Conservation (phyloP, 768 basidiomycete species). For the Rubroboletus satanas region DNA sequence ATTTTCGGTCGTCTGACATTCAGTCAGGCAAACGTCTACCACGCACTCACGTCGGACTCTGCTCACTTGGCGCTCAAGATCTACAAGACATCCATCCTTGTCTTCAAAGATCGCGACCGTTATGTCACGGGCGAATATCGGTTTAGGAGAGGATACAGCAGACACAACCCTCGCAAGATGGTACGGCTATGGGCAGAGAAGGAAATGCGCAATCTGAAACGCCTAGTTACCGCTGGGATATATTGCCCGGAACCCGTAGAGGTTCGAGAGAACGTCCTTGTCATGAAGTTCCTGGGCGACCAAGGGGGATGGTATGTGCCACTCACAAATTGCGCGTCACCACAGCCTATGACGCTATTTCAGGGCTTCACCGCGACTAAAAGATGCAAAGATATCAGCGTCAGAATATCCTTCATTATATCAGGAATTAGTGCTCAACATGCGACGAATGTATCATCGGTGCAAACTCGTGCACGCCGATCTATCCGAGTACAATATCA, state of each 20-base stretch:
- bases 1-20: constrained; percentile 2
- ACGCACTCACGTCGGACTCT: constrained; percentile 58
- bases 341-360: background rate
- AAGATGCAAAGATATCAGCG: constrained; percentile 70
- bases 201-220: constrained; percentile 93
- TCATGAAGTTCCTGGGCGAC: constrained; percentile 90
- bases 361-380: constrained; percentile 91
- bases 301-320: constrained; percentile 70
- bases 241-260: constrained; percentile 86
- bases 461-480: constrained; percentile 98
- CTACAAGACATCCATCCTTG: constrained; percentile 96
- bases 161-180: constrained; percentile 96
- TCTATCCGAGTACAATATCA: constrained; percentile 96
- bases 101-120: constrained; percentile 96
- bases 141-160: constrained; percentile 87
- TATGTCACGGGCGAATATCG: constrained; percentile 96
- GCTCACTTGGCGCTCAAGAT: constrained; percentile 89
- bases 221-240: constrained; percentile 79
- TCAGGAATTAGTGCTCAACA: constrained; percentile 68
- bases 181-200: constrained; percentile 98
- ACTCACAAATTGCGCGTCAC: background rate
- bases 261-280: constrained; percentile 93
- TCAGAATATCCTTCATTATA: constrained; percentile 62
- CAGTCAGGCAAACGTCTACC: constrained; percentile 91
- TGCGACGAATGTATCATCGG: constrained; percentile 81